Evolutionary conservation across 208 protist species (phyloP), one percentile per base, ranked within the genome.

Genomic region (Lotmaria passim): DNA sequence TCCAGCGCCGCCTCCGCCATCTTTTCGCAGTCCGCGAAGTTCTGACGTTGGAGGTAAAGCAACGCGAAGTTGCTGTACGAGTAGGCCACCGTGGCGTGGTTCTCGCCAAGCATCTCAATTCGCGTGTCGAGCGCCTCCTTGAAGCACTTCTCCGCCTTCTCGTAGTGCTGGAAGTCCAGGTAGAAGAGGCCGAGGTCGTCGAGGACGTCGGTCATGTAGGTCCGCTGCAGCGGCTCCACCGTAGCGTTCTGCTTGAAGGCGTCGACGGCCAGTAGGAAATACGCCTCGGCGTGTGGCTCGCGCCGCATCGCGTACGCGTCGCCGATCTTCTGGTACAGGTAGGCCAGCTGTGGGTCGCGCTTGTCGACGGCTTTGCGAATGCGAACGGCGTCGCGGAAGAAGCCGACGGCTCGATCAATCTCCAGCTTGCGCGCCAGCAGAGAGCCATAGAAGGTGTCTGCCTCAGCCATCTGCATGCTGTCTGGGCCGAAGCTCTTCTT

Each of bases 131-230:
- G 82, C 3, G 91, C 64, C 67, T 96, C 87, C 74, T 93, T 93
- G 63, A 96, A 85, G 73, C 87, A 93, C 81, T 77, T 71, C 75
- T 94, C 91, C 39, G 91, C 91, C 83, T 94, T 96, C 15, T 94
- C 89, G 62, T 83, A 93, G 79, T 96, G 91, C 69, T 92, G 78
- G 52, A 94, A 96, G 58, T 94, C 89, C 15, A 96, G 58, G 62
- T 96, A 96, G 62, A 93, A 89, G 50, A 96, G 87, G 7, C 91
- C 91, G 8, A 96, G 66, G 73, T 96, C 91, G 63, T 96, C 91
- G 28, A 96, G 75, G 14, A 93, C 87, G 76, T 96, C 89, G 23
- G 89, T 96, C 75, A 93, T 84, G 82, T 91, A 94, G 24, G 89
- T 91, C n/a, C 86, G 78, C 73, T 96, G 91, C 53, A 93, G 71